Conservation (phyloP, 225 moss, liverwort and hornwort species). For the Lunularia cruciata region DNA sequence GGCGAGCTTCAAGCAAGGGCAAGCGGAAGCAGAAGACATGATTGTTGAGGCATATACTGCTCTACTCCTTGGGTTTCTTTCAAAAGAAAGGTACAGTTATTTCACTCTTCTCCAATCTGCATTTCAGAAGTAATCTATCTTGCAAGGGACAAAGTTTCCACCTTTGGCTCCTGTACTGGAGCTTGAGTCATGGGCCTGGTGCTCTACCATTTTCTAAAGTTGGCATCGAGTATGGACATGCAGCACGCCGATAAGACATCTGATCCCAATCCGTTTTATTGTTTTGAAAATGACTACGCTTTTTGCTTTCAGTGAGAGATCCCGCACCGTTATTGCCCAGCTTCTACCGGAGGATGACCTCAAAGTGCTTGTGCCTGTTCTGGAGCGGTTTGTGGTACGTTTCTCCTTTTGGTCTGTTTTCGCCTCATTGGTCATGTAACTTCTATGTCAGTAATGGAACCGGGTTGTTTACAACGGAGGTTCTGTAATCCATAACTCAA, state of each 20-base stretch:
- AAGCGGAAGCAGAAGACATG: conserved; percentile 98
- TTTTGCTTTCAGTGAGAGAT: conserved; percentile 63
- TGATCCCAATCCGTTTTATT: neutral
- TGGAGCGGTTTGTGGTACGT: conserved; percentile 95
- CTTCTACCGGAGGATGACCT: conserved; percentile 81
- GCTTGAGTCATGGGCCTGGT: neutral
- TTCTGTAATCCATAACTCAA: neutral
- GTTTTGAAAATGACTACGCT: neutral
- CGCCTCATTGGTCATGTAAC: too few relatives aligned
- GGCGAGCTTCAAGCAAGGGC: conserved; percentile 81
- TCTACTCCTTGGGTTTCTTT: conserved; percentile 82
- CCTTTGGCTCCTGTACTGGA: too few relatives aligned
- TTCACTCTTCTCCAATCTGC: neutral
- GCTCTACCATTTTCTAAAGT: neutral
- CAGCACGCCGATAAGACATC: neutral
- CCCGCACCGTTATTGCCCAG: conserved; percentile 76
- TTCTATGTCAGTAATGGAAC: too few relatives aligned
- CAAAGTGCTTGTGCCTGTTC: conserved; percentile 80
- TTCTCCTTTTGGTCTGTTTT: neutral
- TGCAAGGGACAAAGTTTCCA: too few relatives aligned
- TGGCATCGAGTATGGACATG: neutral
- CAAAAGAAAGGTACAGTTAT: conserved; percentile 77
- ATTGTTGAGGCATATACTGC: conserved; percentile 98
- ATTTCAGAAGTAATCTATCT: neutral
- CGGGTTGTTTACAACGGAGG: too few relatives aligned